Evolutionary conservation across 768 basidiomycete species (phyloP).

Genomic region (Kwoniella dejecticola): DNA sequence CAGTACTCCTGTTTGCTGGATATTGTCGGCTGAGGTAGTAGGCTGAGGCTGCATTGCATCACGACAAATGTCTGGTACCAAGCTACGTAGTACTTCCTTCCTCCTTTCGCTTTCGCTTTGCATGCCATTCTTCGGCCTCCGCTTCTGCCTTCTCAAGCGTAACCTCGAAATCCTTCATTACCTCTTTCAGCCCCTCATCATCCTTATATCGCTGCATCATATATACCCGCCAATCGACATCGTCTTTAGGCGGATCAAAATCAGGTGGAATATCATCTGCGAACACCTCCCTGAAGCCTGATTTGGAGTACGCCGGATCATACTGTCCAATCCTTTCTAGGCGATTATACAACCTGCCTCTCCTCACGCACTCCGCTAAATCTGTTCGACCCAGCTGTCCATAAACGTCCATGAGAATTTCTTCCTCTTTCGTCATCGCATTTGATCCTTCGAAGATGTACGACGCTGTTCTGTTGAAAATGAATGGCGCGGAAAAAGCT

Average conservation of each 20-base stretch:
- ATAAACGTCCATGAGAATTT: slow-evolving; percentile 5
- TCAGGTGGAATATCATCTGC: neutral
- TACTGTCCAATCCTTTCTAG: neutral
- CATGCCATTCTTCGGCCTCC: neutral
- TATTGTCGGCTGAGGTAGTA: too few relatives aligned
- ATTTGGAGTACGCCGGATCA: neutral
- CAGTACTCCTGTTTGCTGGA: too few relatives aligned
- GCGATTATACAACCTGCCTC: slow-evolving; percentile 6
- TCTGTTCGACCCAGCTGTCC: slow-evolving; percentile 7
- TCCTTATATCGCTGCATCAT: slow-evolving; percentile 11
- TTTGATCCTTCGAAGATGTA: neutral
- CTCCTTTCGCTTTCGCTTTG: neutral
- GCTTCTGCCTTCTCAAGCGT: neutral
- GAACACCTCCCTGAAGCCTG: slow-evolving; percentile 6
- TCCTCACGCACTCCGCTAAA: slow-evolving; percentile 21
- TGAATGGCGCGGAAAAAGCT: slow-evolving; percentile 13
- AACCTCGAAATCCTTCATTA: neutral
- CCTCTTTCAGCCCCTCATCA: neutral
- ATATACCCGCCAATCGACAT: slow-evolving; percentile 1
- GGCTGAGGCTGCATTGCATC: too few relatives aligned
- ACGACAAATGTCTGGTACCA: too few relatives aligned
- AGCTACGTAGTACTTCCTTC: too few relatives aligned
- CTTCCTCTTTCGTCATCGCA: slow-evolving; percentile 5
- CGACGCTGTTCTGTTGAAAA: neutral
- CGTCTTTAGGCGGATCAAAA: slow-evolving; percentile 4